Conservation (phyloP, 2,329 filamentous ascomycete species). For the Pseudocercospora fijiensis region DNA sequence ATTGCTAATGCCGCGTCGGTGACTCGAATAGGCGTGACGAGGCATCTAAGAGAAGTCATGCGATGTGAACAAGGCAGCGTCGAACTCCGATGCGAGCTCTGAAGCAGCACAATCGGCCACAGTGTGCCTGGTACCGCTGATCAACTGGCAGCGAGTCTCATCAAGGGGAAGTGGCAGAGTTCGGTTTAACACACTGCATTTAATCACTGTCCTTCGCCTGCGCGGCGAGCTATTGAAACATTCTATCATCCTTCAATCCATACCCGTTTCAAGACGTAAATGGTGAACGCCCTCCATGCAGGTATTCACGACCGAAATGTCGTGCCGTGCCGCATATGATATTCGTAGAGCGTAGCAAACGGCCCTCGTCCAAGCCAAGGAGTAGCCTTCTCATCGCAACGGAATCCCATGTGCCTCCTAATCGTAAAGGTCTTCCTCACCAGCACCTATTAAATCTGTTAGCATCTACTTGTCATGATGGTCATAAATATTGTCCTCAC, state of each 20-base stretch:
- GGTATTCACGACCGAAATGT: slow-evolving; percentile 8
- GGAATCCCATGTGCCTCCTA: slow-evolving; percentile 47
- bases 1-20: not conserved
- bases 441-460: slow-evolving; percentile 66
- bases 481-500: slow-evolving; percentile 37
- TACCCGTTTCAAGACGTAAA: slow-evolving; percentile 6
- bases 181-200: not conserved
- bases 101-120: not conserved
- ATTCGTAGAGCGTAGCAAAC: slow-evolving; percentile 11
- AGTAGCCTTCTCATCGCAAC: slow-evolving; percentile 11
- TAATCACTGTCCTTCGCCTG: slow-evolving; percentile 2
- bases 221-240: slow-evolving; percentile 17
- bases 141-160: not conserved
- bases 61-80: not conserved
- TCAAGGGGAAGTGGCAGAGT: not conserved
- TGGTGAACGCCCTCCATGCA: slow-evolving; percentile 4
- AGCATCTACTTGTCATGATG: slow-evolving; percentile 7
- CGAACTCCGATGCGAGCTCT: not conserved
- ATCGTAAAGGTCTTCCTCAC: slow-evolving; percentile 96
- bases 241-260: slow-evolving; percentile 12
- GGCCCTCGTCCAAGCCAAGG: slow-evolving; percentile 11
- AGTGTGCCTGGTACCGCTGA: not conserved
- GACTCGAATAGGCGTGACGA: not conserved
- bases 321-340: not conserved
- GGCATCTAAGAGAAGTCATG: not conserved